Conservation (phyloP, 164 flowering plant species). For the Cinnamomum micranthum region DNA sequence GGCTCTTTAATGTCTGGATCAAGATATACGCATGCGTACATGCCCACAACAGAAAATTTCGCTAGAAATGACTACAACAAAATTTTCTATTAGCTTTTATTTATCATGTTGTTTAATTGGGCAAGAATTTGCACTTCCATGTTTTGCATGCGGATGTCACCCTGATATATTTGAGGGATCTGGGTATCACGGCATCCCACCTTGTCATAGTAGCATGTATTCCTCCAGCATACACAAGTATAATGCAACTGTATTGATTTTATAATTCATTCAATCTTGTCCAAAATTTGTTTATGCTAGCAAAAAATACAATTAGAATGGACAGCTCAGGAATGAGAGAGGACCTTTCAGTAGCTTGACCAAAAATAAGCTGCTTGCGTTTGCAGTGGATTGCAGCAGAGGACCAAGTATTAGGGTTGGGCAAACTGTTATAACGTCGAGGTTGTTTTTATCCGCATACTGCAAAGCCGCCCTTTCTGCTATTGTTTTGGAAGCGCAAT, state of each 20-base stretch:
- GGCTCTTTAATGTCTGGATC: too few species aligned
- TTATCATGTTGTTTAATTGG: not conserved
- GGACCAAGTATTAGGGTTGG: slow-evolving; percentile 53
- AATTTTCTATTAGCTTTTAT: not conserved
- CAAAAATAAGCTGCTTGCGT: slow-evolving; percentile 39
- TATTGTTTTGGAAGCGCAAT: slow-evolving; percentile 44
- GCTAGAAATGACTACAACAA: too few species aligned
- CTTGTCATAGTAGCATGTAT: too few species aligned
- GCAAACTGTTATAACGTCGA: slow-evolving; percentile 42
- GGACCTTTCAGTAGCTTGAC: slow-evolving; percentile 38
- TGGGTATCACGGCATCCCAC: not conserved
- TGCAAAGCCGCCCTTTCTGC: slow-evolving; percentile 49
- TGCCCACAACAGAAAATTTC: too few species aligned
- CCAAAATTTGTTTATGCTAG: not conserved
- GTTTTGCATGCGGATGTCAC: not conserved
- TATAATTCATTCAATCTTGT: not conserved
- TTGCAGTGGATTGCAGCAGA: slow-evolving; percentile 39
- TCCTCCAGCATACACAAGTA: not conserved
- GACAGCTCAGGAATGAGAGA: not conserved
- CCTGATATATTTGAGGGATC: not conserved
- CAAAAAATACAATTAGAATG: not conserved
- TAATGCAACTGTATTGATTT: not conserved
- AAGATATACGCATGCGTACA: too few species aligned
- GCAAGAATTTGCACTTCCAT: not conserved
- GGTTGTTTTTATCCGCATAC: slow-evolving; percentile 34